Evolutionary conservation across 768 basidiomycete genomes (phyloP), one percentile per base, ranked within the genome.

Genomic region (Kwoniella dejecticola): DNA sequence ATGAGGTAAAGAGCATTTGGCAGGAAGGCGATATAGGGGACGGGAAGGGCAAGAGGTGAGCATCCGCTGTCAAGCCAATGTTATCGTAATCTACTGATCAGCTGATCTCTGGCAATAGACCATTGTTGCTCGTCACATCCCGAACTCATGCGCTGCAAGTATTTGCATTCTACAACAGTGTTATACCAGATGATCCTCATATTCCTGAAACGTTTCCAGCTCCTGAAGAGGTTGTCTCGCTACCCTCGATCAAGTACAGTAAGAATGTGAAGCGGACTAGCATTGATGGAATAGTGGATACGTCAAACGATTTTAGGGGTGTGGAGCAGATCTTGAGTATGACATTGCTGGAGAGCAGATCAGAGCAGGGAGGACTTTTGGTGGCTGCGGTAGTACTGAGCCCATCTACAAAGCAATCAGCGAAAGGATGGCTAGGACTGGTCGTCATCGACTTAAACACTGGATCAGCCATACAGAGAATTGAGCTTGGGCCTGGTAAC

Each of bases 191-290:
- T 26, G 69, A 69, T 50, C 62, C 60, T 4, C 71, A 70, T 31
- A 63, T 70, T 5, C 41, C 53, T 12, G 73, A 72, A 42, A 48
- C 52, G 0, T 62, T 67, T 44, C 57, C 57, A 0, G 44, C 71
- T 15, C 74, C 74, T 8, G 66, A 68, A 40, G 69, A 73, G 57
- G 48, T 71, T 3, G 55, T 72, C 45, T 62, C 60, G 23, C 23
- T 73, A 2, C 50, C 59, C 3, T 19, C n/a, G 5, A 62, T 75
- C 21, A 30, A 31, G 30, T 67, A 65, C 30, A 62, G 54, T 19
- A 46, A 46, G 13, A 10, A 21, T 3, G 66, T 63, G 0, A 45
- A 31, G 2, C 41, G 42, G 4, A 12, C 50, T 41, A 45, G 23
- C 11, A n/a, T 73, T 31, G 21, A 38, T 1, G 59, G 49, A 6